A percentile compares a stretch with the other conserved stretches of the same genome.
phyloP scores from a whole-genome alignment of 2,329 filamentous ascomycete species.

The Paracoccidioides lutzii region DNA sequence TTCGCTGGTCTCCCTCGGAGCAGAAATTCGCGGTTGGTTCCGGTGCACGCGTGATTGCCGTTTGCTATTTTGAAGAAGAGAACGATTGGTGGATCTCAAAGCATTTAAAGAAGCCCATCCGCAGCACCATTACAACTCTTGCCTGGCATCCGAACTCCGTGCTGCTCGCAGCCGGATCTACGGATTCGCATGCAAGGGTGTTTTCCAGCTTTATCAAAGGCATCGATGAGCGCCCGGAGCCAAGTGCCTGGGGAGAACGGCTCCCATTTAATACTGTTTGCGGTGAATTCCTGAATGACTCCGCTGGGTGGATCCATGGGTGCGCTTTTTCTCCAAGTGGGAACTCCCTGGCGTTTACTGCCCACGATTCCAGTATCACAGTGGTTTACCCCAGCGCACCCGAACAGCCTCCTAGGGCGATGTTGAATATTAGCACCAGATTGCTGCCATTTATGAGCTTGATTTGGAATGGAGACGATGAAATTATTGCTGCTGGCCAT shows the following conservation, averaged over 20 bases:
- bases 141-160: conserved; percentile 98
- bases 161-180: conserved; percentile 85
- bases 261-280: conserved; percentile 97
- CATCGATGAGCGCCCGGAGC: conserved; percentile 71
- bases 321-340: conserved; percentile 88
- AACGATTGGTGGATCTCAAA: conserved; percentile 99
- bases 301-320: conserved; percentile 90
- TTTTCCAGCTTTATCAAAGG: conserved; percentile 96
- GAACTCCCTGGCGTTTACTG: conserved; percentile 82
- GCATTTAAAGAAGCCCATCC: conserved; percentile 97
- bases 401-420: conserved; percentile 79
- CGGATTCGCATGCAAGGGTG: conserved; percentile 88
- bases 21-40: conserved; percentile 96
- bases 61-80: conserved; percentile 98
- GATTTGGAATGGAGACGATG: conserved; percentile 80
- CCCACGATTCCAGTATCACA: conserved; percentile 92
- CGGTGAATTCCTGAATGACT: conserved; percentile 90
- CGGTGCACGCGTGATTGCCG: conserved; percentile 83
- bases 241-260: conserved; percentile 84
- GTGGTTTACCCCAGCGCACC: conserved; percentile 88
- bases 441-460: conserved; percentile 84
- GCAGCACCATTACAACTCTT: conserved; percentile 88
- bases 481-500: conserved; percentile 92
- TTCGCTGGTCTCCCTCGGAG: conserved; percentile 93
- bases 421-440: conserved; percentile 80